A percentile compares a stretch with the other conserved stretches of the same genome.
phyloP scores from a whole-genome alignment of 345 rosid species.

The Clausena lansium region DNA sequence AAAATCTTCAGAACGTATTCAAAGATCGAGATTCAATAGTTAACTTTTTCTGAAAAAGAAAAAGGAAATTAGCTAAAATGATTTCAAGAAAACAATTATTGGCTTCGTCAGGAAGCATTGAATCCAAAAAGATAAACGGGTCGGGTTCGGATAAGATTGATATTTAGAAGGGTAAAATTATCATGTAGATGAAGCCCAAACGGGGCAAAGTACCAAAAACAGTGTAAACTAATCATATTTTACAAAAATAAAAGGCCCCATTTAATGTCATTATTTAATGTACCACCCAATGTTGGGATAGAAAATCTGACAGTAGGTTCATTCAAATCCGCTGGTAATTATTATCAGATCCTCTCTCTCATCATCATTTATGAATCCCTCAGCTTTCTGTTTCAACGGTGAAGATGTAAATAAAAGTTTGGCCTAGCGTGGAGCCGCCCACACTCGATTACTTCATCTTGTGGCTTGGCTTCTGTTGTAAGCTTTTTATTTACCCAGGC shows the following conservation, averaged over 20 bases:
- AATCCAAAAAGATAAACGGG: background rate
- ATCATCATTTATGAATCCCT: background rate
- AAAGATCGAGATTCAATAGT: too few species aligned
- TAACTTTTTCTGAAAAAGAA: too few species aligned
- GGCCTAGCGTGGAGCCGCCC: background rate
- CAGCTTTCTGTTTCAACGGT: background rate
- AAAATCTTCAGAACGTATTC: too few species aligned
- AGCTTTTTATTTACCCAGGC: background rate
- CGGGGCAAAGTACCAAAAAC: constrained; percentile 8
- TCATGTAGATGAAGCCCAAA: background rate
- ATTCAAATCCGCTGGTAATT: constrained; percentile 24
- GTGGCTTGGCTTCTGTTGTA: too few species aligned
- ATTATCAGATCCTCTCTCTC: background rate
- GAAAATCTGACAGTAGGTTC: constrained; percentile 23
- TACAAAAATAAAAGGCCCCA: background rate
- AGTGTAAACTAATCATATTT: background rate
- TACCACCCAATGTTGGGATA: constrained; percentile 23
- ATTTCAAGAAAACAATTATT: background rate
- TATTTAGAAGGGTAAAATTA: background rate
- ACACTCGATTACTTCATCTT: background rate
- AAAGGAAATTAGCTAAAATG: background rate
- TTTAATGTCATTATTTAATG: constrained; percentile 32
- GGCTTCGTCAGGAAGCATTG: background rate
- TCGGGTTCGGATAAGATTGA: background rate
- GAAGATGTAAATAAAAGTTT: background rate